Conservation (phyloP, 2,329 filamentous ascomycete species). For the Xylariales sp. region DNA sequence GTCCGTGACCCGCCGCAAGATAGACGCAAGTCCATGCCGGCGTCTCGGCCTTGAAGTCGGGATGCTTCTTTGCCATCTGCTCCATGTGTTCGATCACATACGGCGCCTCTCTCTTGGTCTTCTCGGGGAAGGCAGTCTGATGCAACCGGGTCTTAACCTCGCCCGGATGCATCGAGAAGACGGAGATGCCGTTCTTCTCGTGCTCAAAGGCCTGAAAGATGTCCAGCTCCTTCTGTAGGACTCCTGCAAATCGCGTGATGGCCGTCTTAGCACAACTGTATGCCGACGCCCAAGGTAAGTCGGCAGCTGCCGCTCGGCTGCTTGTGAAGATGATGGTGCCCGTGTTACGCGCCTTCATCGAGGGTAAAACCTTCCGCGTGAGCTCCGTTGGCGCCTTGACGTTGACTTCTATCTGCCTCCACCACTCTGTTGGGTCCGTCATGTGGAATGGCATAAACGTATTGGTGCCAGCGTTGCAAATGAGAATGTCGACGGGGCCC, state of each 20-base stretch:
- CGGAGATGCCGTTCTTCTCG: neutral
- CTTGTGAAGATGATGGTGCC: constrained; percentile 3
- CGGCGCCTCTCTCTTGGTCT: constrained; percentile 4
- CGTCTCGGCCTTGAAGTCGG: constrained; percentile 2
- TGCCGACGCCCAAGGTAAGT: constrained; percentile 4
- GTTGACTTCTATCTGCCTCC: constrained; percentile 6
- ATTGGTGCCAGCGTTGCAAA: constrained; percentile 5
- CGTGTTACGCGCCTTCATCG: neutral
- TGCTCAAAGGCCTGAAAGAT: neutral
- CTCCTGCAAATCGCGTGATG: constrained; percentile 5
- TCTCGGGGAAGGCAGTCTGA: constrained; percentile 5
- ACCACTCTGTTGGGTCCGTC: constrained; percentile 3
- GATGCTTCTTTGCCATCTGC: constrained; percentile 3
- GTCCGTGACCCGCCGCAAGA: neutral
- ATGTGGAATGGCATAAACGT: constrained; percentile 6
- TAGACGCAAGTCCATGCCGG: constrained; percentile 7
- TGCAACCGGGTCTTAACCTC: constrained; percentile 4
- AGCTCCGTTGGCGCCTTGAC: constrained; percentile 5
- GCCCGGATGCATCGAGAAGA: constrained; percentile 2
- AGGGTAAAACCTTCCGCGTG: constrained; percentile 1
- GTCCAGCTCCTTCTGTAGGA: constrained; percentile 3
- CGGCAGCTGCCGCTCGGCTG: constrained; percentile 2
- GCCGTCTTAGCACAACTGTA: constrained; percentile 7
- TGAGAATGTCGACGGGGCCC: constrained; percentile 1
- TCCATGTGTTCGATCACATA: constrained; percentile 7